Evolutionary conservation across 495 filamentous ascomycete genomes (phyloP).

Genomic region (Aspergillus panamensis): DNA sequence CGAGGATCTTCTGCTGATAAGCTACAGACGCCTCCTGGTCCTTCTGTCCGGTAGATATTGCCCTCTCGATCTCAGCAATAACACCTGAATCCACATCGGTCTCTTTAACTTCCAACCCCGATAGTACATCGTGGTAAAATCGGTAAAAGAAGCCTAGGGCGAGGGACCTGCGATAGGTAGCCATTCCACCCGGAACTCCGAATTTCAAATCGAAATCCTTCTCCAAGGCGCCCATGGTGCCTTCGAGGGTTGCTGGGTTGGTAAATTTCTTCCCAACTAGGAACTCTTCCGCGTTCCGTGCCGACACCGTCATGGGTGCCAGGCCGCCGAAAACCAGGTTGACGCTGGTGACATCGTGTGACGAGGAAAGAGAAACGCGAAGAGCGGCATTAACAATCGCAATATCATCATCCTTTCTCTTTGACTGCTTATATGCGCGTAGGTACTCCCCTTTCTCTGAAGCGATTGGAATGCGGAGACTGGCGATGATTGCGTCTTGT

Average conservation of each 20-base stretch:
- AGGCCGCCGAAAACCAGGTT: constrained; percentile 88
- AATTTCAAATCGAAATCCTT: constrained; percentile 83
- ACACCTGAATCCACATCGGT: constrained; percentile 50
- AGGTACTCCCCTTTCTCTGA: constrained; percentile 59
- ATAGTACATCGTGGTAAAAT: constrained; percentile 73
- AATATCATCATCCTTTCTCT: constrained; percentile 95
- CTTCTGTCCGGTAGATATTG: constrained; percentile 55
- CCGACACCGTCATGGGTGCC: constrained; percentile 81
- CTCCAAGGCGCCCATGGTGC: constrained; percentile 79
- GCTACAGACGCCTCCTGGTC: constrained; percentile 49
- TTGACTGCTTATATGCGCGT: constrained; percentile 87
- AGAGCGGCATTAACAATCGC: constrained; percentile 89
- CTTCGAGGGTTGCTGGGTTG: constrained; percentile 77
- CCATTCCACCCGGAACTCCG: constrained; percentile 92
- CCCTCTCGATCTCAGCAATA: constrained; percentile 57
- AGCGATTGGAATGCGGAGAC: constrained; percentile 72
- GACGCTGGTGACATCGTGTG: constrained; percentile 61
- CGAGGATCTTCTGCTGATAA: constrained; percentile 69
- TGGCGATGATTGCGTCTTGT: constrained; percentile 77
- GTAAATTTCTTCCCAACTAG: constrained; percentile 76
- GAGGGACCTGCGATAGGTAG: constrained; percentile 86
- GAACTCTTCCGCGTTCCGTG: constrained; percentile 67
- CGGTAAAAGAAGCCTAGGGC: constrained; percentile 87
- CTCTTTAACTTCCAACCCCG: constrained; percentile 43
- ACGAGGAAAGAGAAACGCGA: constrained; percentile 62